These are phyloP conservation scores for Ceratocystis colombiana DNA, from an alignment of 2,329 filamentous ascomycete species.

Conservation along the genomic window DNA sequence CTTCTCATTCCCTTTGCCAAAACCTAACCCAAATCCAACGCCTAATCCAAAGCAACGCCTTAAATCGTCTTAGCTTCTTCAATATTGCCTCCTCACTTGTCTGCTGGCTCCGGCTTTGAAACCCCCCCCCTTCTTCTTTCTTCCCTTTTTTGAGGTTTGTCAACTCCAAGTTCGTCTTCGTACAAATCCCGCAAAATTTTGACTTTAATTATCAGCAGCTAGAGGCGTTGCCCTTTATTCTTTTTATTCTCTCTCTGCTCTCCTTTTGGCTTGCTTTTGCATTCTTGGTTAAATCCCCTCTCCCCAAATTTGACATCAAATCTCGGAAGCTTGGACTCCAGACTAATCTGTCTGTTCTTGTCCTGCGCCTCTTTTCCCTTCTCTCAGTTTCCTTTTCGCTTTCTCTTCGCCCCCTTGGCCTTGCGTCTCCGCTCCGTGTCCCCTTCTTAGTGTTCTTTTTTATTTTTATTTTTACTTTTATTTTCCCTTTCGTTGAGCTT, in stretches of 20 bases:
- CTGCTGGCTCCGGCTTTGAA: background rate
- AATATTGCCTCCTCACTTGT: background rate
- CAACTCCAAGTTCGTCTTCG: slow-evolving; percentile 10
- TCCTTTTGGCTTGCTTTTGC: background rate
- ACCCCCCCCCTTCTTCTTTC: background rate
- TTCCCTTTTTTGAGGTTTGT: background rate
- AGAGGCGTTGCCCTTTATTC: background rate
- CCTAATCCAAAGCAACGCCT: background rate
- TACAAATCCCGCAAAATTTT: slow-evolving; percentile 2
- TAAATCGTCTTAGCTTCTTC: slow-evolving; percentile 2
- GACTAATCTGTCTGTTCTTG: slow-evolving; percentile 2
- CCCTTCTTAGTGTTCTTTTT: background rate
- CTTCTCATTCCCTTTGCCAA: no score
- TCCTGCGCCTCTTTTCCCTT: slow-evolving; percentile 7
- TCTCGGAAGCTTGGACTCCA: slow-evolving; percentile 8
- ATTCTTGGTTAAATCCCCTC: no score
- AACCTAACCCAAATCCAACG: no score
- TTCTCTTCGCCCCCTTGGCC: background rate
- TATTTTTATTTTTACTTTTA: background rate
- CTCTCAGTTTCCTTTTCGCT: background rate
- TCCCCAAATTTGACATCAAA: slow-evolving; percentile 1
- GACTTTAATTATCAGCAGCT: no score
- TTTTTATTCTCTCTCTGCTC: background rate
- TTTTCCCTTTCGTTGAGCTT: background rate
- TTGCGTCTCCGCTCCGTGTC: slow-evolving; percentile 10